These are phyloP conservation scores for Phytophthora sansomeana DNA, from an alignment of 352 stramenopile species.

Conservation along the genomic window DNA sequence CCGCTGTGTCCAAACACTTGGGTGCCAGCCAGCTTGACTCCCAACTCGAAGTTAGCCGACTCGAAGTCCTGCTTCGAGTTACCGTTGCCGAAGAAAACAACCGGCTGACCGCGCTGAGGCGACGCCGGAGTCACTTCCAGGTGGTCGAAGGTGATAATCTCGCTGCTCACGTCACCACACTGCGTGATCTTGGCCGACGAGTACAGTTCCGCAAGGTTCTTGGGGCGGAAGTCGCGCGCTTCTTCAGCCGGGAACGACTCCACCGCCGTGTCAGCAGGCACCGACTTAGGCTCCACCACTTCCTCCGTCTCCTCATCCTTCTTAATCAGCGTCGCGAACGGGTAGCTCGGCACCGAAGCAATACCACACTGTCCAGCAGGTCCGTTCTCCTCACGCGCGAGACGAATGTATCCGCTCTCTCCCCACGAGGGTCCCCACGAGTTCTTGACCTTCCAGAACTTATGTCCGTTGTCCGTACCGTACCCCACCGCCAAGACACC, in stretches of 20 bases:
- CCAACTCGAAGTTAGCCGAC: conserved; percentile 72
- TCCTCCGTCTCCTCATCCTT: conserved; percentile 19
- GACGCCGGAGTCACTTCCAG: conserved; percentile 68
- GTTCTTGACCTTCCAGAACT: conserved; percentile 97
- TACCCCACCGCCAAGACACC: conserved; percentile 95
- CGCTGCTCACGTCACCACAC: conserved; percentile 74
- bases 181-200: conserved; percentile 83
- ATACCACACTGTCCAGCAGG: conserved; percentile 95
- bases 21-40: conserved; percentile 74
- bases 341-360: conserved; percentile 86
- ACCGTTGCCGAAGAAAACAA: conserved; percentile 76
- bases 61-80: conserved; percentile 74
- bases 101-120: conserved; percentile 80
- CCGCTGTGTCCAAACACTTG: conserved; percentile 80
- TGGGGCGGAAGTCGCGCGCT: conserved; percentile 34
- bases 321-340: conserved; percentile 48
- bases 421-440: conserved; percentile 92
- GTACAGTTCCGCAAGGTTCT: conserved; percentile 47
- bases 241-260: conserved; percentile 45
- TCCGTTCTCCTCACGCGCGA: conserved; percentile 87
- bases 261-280: conserved; percentile 16
- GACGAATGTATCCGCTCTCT: conserved; percentile 89
- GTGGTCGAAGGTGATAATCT: conserved; percentile 72
- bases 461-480: conserved; percentile 79
- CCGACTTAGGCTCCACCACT: conserved; percentile 20